phyloP scores from a whole-genome alignment of 1,284 basidiomycete species.

The Microbotryum silenes-acaulis region DNA sequence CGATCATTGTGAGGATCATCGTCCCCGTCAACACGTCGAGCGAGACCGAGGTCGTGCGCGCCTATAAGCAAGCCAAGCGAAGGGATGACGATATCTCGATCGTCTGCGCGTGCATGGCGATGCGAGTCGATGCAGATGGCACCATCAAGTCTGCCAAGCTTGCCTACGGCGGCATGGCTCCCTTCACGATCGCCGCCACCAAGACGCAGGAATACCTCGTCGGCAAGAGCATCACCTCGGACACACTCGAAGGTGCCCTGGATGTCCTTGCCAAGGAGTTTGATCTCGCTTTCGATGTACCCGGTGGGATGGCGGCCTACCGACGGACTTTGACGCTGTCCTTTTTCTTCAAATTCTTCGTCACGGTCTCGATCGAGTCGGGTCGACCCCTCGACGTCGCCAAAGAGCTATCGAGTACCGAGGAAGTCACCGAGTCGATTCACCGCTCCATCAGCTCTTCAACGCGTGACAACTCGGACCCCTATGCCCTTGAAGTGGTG shows the following conservation, averaged over 20 bases:
- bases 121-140: constrained; percentile 11
- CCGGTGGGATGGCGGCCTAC: constrained; percentile 42
- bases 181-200: constrained; percentile 15
- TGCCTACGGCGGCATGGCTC: constrained; percentile 42
- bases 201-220: constrained; percentile 33
- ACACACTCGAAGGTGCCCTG: constrained; percentile 21
- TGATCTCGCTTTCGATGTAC: constrained; percentile 38
- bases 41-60: constrained; percentile 33
- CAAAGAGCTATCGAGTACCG: constrained; percentile 6
- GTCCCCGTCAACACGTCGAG: constrained; percentile 23
- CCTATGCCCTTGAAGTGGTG: constrained; percentile 30
- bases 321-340: constrained; percentile 40
- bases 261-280: constrained; percentile 34
- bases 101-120: constrained; percentile 38
- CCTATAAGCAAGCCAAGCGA: constrained; percentile 42
- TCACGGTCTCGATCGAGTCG: constrained; percentile 31
- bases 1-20: constrained; percentile 36
- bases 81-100: constrained; percentile 44
- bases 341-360: constrained; percentile 41
- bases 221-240: constrained; percentile 24
- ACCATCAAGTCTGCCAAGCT: constrained; percentile 34
- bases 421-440: constrained; percentile 28
- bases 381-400: constrained; percentile 31
- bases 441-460: constrained; percentile 27
- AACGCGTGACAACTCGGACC: constrained; percentile 33